Evolutionary conservation across 768 basidiomycete genomes (phyloP).

Genomic region (Gyrodon lividus): DNA sequence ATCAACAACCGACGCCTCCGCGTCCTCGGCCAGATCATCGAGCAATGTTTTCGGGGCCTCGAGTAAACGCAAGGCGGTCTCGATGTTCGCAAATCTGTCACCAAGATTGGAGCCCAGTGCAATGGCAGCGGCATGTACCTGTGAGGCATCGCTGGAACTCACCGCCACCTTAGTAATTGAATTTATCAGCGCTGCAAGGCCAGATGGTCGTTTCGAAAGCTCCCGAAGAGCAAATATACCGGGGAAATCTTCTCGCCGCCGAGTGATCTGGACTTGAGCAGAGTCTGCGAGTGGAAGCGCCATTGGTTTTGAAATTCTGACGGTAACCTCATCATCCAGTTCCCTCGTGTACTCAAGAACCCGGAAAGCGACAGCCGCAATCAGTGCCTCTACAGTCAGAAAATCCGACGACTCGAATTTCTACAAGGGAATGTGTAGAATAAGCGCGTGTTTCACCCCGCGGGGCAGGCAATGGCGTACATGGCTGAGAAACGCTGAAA

Average conservation of each 20-base stretch:
- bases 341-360: slow-evolving; percentile 36
- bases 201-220: background rate
- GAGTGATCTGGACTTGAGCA: slow-evolving; percentile 60
- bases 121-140: slow-evolving; percentile 51
- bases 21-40: slow-evolving; percentile 17
- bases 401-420: slow-evolving; percentile 47
- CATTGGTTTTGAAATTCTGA: slow-evolving; percentile 69
- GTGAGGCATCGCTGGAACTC: background rate
- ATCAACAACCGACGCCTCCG: slow-evolving; percentile 49
- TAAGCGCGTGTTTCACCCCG: background rate
- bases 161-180: background rate
- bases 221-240: slow-evolving; percentile 1
- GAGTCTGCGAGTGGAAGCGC: slow-evolving; percentile 68
- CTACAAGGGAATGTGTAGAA: slow-evolving; percentile 31
- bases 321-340: slow-evolving; percentile 36
- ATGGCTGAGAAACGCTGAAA: slow-evolving; percentile 35
- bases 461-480: background rate
- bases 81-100: slow-evolving; percentile 81
- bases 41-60: slow-evolving; percentile 46
- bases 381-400: slow-evolving; percentile 71
- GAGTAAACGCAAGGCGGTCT: slow-evolving; percentile 69
- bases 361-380: slow-evolving; percentile 50
- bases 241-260: slow-evolving; percentile 41
- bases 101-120: slow-evolving; percentile 91
- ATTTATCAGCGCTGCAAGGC: background rate